Conservation (phyloP, 2,329 filamentous ascomycete genomes). For the Fusarium sp. region DNA sequence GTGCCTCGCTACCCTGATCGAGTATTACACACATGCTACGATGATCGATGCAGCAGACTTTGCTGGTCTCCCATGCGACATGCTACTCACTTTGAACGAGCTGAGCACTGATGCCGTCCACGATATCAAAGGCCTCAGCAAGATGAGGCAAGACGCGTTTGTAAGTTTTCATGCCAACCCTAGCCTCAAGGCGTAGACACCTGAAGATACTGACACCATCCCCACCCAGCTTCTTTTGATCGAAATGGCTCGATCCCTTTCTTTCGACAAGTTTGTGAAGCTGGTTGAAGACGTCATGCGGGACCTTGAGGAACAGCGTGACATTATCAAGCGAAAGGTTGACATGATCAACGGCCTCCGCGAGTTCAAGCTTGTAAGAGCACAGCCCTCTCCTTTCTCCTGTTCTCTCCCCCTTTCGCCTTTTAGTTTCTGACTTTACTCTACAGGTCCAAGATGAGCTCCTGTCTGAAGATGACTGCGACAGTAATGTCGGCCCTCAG, state of each 20-base stretch:
- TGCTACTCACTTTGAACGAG: not conserved
- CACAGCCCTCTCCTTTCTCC: not conserved
- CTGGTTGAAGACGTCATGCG: not conserved
- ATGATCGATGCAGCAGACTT: not conserved
- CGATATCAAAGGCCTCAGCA: not conserved
- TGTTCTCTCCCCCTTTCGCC: not conserved
- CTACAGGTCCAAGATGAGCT: not conserved
- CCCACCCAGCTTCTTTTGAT: not conserved
- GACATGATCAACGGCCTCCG: not conserved
- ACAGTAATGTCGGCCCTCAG: not conserved
- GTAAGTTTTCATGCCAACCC: not conserved
- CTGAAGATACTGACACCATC: not conserved
- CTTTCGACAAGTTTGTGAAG: not conserved
- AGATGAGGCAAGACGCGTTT: not conserved
- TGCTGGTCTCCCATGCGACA: not conserved
- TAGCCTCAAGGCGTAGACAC: not conserved
- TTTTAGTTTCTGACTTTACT: not conserved
- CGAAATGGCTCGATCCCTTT: not conserved
- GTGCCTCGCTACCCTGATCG: too few species aligned
- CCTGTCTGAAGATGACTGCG: not conserved
- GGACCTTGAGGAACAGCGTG: not conserved
- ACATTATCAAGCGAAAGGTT: not conserved
- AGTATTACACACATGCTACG: too few species aligned
- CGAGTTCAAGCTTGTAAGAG: not conserved
- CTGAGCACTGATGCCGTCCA: not conserved